These are phyloP conservation scores for Naganishia vaughanmartiniae DNA, from an alignment of 768 basidiomycete genomes.

Conservation along the genomic window DNA sequence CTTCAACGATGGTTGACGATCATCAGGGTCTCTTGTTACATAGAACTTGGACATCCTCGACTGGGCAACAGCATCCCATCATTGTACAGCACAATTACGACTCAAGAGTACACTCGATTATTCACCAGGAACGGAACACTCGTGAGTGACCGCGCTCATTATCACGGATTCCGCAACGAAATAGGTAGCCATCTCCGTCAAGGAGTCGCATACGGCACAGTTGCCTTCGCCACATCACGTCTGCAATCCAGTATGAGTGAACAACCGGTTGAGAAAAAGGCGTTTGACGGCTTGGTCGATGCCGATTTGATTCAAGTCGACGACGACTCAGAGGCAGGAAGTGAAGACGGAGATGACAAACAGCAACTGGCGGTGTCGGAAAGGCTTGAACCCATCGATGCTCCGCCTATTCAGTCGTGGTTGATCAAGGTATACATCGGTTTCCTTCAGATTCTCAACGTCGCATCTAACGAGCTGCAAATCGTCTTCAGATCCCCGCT, in stretches of 20 bases:
- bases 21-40: too few species aligned
- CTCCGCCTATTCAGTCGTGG: conserved; percentile 10
- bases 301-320: neutral
- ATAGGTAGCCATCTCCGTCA: too few species aligned
- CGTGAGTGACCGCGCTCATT: too few species aligned
- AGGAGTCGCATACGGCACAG: too few species aligned
- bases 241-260: neutral
- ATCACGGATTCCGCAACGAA: too few species aligned
- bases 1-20: too few species aligned
- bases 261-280: neutral
- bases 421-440: conserved; percentile 1
- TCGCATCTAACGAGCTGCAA: neutral
- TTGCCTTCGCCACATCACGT: neutral
- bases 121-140: too few species aligned
- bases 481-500: neutral
- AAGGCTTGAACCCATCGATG: neutral
- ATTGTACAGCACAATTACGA: too few species aligned
- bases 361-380: neutral
- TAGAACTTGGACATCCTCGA: too few species aligned
- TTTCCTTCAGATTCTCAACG: neutral
- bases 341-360: conserved; percentile 6
- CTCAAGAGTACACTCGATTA: too few species aligned
- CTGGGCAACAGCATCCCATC: too few species aligned
- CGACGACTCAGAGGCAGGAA: neutral
- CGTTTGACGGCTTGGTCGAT: conserved; percentile 2